These are phyloP conservation scores for Tylopilus felleus DNA, from an alignment of 768 basidiomycete species.

Conservation along the genomic window DNA sequence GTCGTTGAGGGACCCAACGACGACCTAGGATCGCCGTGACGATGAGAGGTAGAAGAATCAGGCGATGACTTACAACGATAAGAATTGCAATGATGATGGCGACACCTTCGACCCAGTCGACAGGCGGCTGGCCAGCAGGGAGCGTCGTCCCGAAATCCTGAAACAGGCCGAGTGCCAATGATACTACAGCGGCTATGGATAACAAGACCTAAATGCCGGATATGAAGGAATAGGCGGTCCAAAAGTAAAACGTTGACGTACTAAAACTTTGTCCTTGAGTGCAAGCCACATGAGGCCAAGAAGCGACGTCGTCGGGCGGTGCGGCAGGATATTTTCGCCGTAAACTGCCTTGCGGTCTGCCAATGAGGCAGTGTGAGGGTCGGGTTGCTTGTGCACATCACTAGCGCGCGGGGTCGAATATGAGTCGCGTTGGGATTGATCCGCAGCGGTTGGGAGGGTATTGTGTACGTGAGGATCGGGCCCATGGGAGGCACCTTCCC, in stretches of 20 bases:
- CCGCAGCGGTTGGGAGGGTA: not conserved
- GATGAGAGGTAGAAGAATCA: not conserved
- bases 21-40: conserved; percentile 45
- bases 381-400: not conserved
- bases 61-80: conserved; percentile 58
- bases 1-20: conserved; percentile 94
- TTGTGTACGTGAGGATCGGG: conserved; percentile 22
- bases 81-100: conserved; percentile 73
- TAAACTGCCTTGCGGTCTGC: conserved; percentile 66
- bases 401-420: conserved; percentile 10
- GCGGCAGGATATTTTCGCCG: conserved; percentile 73
- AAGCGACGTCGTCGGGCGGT: conserved; percentile 63
- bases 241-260: conserved; percentile 35
- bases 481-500: conserved; percentile 31
- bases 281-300: conserved; percentile 82
- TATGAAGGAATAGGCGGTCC: conserved; percentile 1
- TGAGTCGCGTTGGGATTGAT: conserved; percentile 7
- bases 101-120: conserved; percentile 97
- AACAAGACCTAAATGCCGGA: conserved; percentile 64
- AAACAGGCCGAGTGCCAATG: conserved; percentile 90
- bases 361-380: conserved; percentile 39
- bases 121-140: conserved; percentile 59
- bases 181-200: conserved; percentile 88
- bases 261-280: conserved; percentile 86
- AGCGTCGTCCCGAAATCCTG: conserved; percentile 82